Conservation (phyloP, 805 yeast species). For the Wickerhamomyces bisporus region DNA sequence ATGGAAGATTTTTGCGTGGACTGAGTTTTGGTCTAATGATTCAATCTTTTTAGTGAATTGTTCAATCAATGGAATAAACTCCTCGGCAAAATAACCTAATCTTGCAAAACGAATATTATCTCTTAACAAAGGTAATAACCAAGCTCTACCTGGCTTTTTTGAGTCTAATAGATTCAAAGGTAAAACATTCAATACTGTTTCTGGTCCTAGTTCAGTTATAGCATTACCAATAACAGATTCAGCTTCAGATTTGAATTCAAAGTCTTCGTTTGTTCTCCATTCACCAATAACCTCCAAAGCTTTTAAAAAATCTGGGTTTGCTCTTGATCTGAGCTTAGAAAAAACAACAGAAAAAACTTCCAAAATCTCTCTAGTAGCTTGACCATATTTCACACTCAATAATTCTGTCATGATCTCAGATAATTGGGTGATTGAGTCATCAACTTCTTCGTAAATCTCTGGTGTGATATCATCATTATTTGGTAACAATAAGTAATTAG, state of each 20-base stretch:
- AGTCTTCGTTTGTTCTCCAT: slow-evolving; percentile 75
- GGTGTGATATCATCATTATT: slow-evolving; percentile 31
- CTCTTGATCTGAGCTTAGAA: slow-evolving; percentile 54
- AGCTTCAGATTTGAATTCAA: slow-evolving; percentile 64
- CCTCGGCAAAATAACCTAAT: slow-evolving; percentile 54
- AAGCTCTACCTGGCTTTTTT: slow-evolving; percentile 79
- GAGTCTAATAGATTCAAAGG: slow-evolving; percentile 71
- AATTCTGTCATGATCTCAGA: slow-evolving; percentile 54
- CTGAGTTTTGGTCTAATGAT: slow-evolving; percentile 45
- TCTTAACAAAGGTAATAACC: slow-evolving; percentile 88
- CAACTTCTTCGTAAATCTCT: slow-evolving; percentile 51
- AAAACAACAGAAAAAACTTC: slow-evolving; percentile 61
- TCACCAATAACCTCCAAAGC: slow-evolving; percentile 72
- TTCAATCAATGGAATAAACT: slow-evolving; percentile 62
- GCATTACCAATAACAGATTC: slow-evolving; percentile 80
- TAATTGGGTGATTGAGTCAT: slow-evolving; percentile 45
- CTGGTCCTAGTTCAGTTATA: slow-evolving; percentile 81
- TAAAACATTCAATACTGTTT: slow-evolving; percentile 61
- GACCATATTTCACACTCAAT: slow-evolving; percentile 67
- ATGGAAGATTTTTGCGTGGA: slow-evolving; percentile 71
- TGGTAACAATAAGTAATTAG: slow-evolving; percentile 50
- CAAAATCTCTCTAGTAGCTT: slow-evolving; percentile 69
- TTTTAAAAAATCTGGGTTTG: slow-evolving; percentile 65
- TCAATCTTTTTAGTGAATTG: slow-evolving; percentile 47
- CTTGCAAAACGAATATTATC: slow-evolving; percentile 75